Conservation (phyloP, 2,329 filamentous ascomycete genomes). For the Phaeophleospora eucalypticola region DNA sequence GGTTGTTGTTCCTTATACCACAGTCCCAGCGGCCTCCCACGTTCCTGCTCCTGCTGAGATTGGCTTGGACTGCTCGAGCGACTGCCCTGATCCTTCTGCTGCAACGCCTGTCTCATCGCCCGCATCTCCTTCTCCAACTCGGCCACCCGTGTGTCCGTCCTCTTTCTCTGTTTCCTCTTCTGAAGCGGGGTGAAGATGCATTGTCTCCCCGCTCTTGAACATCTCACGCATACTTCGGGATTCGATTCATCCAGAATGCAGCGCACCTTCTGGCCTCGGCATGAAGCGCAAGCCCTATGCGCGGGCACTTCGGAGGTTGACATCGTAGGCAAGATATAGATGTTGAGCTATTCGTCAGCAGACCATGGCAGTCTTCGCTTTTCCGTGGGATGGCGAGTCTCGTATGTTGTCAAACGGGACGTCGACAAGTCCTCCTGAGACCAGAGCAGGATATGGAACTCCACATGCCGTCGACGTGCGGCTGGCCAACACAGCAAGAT, state of each 20-base stretch:
- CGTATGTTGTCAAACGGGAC: too few species aligned
- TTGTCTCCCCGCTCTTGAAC: slow-evolving; percentile 36
- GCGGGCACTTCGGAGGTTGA: slow-evolving; percentile 18
- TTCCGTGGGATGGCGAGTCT: too few species aligned
- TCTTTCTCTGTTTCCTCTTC: slow-evolving; percentile 43
- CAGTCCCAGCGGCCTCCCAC: slow-evolving; percentile 6
- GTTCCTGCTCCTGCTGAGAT: slow-evolving; percentile 1
- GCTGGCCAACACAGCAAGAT: too few species aligned
- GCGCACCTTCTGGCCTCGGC: slow-evolving; percentile 41
- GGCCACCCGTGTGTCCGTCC: slow-evolving; percentile 43
- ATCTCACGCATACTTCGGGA: slow-evolving; percentile 37
- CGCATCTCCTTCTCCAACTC: slow-evolving; percentile 45
- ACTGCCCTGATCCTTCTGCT: slow-evolving; percentile 22
- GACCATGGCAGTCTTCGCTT: too few species aligned
- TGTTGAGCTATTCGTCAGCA: background rate
- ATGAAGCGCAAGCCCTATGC: slow-evolving; percentile 41
- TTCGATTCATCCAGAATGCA: slow-evolving; percentile 36
- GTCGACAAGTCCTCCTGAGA: too few species aligned
- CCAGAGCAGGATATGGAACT: too few species aligned
- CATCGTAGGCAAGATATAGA: background rate
- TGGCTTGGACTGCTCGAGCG: background rate
- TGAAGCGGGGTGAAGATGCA: slow-evolving; percentile 40
- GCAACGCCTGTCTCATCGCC: slow-evolving; percentile 38
- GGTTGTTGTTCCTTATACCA: slow-evolving; percentile 11
- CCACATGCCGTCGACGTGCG: too few species aligned